Percentiles rank a stretch among this genome's conserved stretches.
Conservation (phyloP, 805 yeast genomes). For the Pachysolen tannophilus region DNA sequence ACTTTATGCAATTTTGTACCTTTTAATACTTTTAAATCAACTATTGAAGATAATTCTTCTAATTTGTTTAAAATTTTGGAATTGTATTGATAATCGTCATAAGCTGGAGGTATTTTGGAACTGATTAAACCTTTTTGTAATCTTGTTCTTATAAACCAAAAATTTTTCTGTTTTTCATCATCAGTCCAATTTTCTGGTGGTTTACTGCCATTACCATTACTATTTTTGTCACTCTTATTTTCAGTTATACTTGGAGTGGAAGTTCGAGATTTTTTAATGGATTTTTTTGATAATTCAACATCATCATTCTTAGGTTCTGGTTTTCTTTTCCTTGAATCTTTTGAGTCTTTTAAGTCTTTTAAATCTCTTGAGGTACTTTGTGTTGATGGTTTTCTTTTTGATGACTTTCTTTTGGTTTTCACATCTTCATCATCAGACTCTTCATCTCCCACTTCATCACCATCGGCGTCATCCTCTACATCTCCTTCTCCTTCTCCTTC, state of each 20-base stretch:
- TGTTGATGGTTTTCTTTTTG: constrained; percentile 8
- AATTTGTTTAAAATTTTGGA: constrained; percentile 31
- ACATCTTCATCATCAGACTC: constrained; percentile 3
- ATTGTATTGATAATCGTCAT: constrained; percentile 34
- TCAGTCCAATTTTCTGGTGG: constrained; percentile 16
- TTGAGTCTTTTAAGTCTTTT: too few species aligned
- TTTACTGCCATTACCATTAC: constrained; percentile 2
- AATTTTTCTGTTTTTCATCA: constrained; percentile 34
- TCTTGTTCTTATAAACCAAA: constrained; percentile 39
- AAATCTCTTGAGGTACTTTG: constrained; percentile 3
- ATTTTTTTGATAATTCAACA: neutral
- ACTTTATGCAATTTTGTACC: constrained; percentile 45
- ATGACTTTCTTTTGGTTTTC: constrained; percentile 3
- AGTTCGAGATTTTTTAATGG: neutral
- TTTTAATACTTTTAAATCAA: constrained; percentile 30
- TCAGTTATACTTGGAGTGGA: constrained; percentile 2
- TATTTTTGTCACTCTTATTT: neutral
- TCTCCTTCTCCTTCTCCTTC: constrained; percentile 15
- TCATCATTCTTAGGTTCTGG: neutral
- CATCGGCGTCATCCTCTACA: constrained; percentile 12
- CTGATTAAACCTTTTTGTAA: constrained; percentile 42
- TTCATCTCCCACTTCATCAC: constrained; percentile 4
- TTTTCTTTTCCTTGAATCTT: neutral
- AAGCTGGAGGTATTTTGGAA: constrained; percentile 31
- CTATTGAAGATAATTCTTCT: constrained; percentile 28